Percentiles rank a stretch among this genome's conserved stretches.
Conservation (phyloP, 2,329 filamentous ascomycete genomes). For the Emmonsiellopsis sp. region DNA sequence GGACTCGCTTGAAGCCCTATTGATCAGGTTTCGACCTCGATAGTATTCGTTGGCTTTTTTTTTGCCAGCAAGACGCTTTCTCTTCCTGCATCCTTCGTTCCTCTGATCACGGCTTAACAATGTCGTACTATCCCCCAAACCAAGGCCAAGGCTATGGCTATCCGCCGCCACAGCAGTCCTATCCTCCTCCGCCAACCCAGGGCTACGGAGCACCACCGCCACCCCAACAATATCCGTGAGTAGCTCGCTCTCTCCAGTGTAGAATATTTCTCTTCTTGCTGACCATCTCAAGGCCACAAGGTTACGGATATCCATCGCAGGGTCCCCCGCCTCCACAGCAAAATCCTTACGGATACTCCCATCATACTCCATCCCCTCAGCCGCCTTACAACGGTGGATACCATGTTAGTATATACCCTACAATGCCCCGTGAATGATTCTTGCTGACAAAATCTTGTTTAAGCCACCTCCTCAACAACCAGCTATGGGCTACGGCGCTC, state of each 20-base stretch:
- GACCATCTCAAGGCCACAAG: constrained; percentile 4
- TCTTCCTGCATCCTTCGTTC: constrained; percentile 1
- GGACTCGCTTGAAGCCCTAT: too few species aligned
- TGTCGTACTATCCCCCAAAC: constrained; percentile 58
- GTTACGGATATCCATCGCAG: constrained; percentile 13
- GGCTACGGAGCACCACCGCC: constrained; percentile 26
- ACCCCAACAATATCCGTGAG: constrained; percentile 33
- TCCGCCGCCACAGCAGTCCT: constrained; percentile 41
- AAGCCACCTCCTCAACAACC: not conserved
- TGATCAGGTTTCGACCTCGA: too few species aligned
- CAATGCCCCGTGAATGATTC: not conserved
- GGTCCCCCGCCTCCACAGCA: constrained; percentile 28
- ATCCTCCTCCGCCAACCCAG: constrained; percentile 18
- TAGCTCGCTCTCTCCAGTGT: constrained; percentile 3
- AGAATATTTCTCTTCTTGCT: not conserved
- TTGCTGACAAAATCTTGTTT: constrained; percentile 1
- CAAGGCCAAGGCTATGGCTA: constrained; percentile 44
- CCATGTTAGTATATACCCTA: constrained; percentile 22
- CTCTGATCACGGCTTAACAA: constrained; percentile 23
- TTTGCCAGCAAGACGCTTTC: not conserved
- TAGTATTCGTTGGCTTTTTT: not conserved
- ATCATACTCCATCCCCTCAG: constrained; percentile 36
- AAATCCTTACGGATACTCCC: constrained; percentile 29
- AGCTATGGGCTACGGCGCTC: constrained; percentile 19
- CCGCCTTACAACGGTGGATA: constrained; percentile 26